Evolutionary conservation across 2,329 filamentous ascomycete species (phyloP).

Genomic region (Blastomyces percursus): DNA sequence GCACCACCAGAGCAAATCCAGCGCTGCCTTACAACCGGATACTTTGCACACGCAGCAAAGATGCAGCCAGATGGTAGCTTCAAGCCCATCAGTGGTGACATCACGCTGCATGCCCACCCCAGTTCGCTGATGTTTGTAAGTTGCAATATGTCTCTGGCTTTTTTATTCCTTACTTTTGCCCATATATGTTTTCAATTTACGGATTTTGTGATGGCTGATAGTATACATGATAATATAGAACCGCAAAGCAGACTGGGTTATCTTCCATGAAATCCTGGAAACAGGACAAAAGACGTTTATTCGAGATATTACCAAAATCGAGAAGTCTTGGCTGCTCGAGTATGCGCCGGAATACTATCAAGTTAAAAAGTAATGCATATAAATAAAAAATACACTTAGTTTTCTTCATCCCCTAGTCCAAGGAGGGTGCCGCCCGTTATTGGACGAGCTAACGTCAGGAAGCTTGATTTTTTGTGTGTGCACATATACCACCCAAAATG

Average conservation of each 20-base stretch:
- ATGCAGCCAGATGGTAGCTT: constrained; percentile 94
- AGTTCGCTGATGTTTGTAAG: constrained; percentile 77
- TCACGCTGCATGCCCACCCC: constrained; percentile 74
- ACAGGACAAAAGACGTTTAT: constrained; percentile 82
- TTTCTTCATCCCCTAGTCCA: background rate
- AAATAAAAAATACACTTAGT: background rate
- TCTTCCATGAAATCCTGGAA: constrained; percentile 90
- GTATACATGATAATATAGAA: constrained; percentile 40
- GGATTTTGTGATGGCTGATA: background rate
- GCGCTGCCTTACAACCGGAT: constrained; percentile 76
- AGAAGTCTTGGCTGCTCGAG: constrained; percentile 84
- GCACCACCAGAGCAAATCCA: constrained; percentile 58
- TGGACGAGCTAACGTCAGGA: background rate
- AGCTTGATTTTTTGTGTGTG: background rate
- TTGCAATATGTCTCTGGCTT: constrained; percentile 13
- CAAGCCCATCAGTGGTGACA: constrained; percentile 68
- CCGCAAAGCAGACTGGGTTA: constrained; percentile 88
- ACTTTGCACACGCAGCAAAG: constrained; percentile 83
- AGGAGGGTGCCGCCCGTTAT: background rate
- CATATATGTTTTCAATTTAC: background rate
- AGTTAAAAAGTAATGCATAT: constrained; percentile 30
- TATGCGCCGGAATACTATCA: constrained; percentile 78
- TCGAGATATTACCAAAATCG: constrained; percentile 81
- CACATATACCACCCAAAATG: background rate
- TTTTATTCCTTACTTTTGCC: background rate